Evolutionary conservation across 2,329 filamentous ascomycete species (phyloP), one percentile per base, ranked within the genome.

Genomic region (Massarina eburnea): DNA sequence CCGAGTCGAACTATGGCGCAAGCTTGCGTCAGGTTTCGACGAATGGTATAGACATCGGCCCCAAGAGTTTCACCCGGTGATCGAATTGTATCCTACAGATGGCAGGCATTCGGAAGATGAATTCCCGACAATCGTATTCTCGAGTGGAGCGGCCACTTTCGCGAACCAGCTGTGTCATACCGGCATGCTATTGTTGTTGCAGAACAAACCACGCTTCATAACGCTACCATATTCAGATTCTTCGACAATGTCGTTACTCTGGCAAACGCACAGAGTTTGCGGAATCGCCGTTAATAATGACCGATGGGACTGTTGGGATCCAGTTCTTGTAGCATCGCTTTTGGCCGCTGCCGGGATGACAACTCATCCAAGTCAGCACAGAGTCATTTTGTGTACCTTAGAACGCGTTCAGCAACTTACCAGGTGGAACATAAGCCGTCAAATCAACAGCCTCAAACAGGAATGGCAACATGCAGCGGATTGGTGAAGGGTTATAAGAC

Each of bases 81-180:
- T 72, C 22, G 62, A 63, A n/a, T 55, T 64, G 3, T 70, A 51
- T 41, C 57, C 39, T 21, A 60, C 42, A 35, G 57, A 61, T 29
- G 56, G 54, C 15, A 37, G 46, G 3, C 37, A 20, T 21, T 39
- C 64, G 0, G 57, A 62, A 14, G 49, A 62, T 24, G 59, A 59
- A 15, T 73, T 72, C 42, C 69, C 69, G 1, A 70, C 73, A 0
- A 59, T 80, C 15, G 58, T 80, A 0, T 79, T 76, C 52, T 73
- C 73, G 4, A 74, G 72, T 37, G 72, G 71, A 1, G 69, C 73
- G 0, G 74, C 71, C 0, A 58, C 71, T 3, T 69, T 75, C 2
- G 71, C 71, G 2, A 82, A 81, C 48, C 79, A 81, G 52, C 65
- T 82, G 2, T 82, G 80, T 54, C 80, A 82, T 51, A 79, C 79